Percentiles rank a stretch among this genome's conserved stretches.
Conservation (phyloP, 345 rosid genomes). For the Citrus trifoliata region DNA sequence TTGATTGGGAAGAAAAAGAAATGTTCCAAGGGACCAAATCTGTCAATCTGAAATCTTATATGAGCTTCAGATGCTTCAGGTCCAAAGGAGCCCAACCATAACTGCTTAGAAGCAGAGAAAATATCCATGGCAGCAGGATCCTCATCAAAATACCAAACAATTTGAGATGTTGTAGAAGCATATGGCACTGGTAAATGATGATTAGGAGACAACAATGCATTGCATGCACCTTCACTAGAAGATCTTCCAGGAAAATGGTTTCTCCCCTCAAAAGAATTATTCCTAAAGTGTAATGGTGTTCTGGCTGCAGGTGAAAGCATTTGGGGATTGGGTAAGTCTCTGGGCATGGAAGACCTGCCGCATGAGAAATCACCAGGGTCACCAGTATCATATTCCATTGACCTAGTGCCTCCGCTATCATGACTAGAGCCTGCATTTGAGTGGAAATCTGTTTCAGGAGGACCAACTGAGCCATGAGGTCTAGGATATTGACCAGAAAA, state of each 20-base stretch:
- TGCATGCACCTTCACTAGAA: constrained; percentile 26
- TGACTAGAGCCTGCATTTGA: constrained; percentile 51
- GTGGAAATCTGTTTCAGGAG: constrained; percentile 38
- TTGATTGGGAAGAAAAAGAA: constrained; percentile 69
- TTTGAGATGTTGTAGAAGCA: constrained; percentile 44
- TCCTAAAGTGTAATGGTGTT: constrained; percentile 50
- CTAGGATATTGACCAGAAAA: constrained; percentile 38
- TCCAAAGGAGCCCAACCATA: constrained; percentile 81
- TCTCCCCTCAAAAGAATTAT: constrained; percentile 67
- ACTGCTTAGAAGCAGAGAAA: constrained; percentile 80
- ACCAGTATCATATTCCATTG: constrained; percentile 59
- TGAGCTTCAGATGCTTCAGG: constrained; percentile 79
- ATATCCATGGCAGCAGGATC: constrained; percentile 72
- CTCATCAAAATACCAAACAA: constrained; percentile 77
- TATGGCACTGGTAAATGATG: constrained; percentile 39
- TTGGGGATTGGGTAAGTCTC: constrained; percentile 53
- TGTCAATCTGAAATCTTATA: constrained; percentile 79
- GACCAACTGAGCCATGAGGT: constrained; percentile 29
- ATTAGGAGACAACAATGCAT: constrained; percentile 53
- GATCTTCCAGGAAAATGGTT: constrained; percentile 43
- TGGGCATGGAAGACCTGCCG: constrained; percentile 59
- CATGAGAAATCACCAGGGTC: constrained; percentile 65
- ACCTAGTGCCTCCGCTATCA: constrained; percentile 61
- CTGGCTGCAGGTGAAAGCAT: constrained; percentile 62
- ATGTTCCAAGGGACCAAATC: constrained; percentile 77